A percentile compares a stretch with the other conserved stretches of the same genome.
These are phyloP conservation scores for Elaeis oleifera DNA, from an alignment of 202 grass and related monocot genomes.

Conservation along the genomic window DNA sequence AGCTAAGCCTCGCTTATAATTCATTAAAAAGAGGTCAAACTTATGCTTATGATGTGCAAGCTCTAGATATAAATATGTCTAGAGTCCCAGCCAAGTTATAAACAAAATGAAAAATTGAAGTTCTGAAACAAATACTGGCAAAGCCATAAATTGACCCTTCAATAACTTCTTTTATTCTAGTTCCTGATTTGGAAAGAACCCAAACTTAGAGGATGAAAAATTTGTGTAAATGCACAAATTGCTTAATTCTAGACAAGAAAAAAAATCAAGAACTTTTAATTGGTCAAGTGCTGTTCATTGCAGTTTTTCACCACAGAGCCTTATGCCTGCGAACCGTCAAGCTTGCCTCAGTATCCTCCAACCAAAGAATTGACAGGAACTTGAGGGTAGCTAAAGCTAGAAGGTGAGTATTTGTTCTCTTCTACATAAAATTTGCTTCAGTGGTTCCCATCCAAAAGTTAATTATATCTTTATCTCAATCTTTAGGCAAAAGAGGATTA, in stretches of 20 bases:
- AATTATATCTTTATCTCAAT: neutral
- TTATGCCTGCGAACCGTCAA: slow-evolving; percentile 79
- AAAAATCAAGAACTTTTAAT: neutral
- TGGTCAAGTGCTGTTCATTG: neutral
- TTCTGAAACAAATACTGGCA: too few species aligned
- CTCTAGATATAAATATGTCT: too few species aligned
- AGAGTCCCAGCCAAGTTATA: neutral
- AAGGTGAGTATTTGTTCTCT: slow-evolving; percentile 33
- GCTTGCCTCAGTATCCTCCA: slow-evolving; percentile 67
- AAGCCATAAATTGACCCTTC: too few species aligned
- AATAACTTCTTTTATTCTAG: neutral
- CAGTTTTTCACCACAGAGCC: slow-evolving; percentile 98
- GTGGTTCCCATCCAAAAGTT: neutral
- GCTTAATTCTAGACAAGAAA: too few species aligned
- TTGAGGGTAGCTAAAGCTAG: slow-evolving; percentile 53
- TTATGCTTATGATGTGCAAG: too few species aligned
- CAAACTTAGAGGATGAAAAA: too few species aligned
- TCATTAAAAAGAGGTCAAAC: too few species aligned
- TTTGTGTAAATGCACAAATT: too few species aligned
- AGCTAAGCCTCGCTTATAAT: too few species aligned
- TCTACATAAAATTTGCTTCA: slow-evolving; percentile 6
- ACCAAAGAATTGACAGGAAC: slow-evolving; percentile 92
- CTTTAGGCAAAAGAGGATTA: slow-evolving; percentile 52
- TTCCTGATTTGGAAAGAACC: neutral
- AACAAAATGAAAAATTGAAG: neutral